Percentiles rank a stretch among this genome's conserved stretches.
These are phyloP conservation scores for Catharanthus roseus DNA, from an alignment of 257 asterid genomes.

Conservation along the genomic window DNA sequence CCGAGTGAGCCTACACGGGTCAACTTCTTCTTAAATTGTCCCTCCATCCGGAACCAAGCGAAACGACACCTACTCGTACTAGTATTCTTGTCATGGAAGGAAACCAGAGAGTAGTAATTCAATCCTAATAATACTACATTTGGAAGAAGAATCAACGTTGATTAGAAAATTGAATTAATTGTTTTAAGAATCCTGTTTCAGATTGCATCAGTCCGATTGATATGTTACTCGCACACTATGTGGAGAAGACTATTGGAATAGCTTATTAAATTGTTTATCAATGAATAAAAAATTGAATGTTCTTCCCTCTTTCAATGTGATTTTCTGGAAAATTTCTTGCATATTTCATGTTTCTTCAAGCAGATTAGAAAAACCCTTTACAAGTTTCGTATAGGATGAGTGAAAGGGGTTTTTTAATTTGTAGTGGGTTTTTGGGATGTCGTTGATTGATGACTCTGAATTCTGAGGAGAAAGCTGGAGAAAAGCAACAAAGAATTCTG, in stretches of 20 bases:
- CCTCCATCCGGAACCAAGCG: too few relatives aligned
- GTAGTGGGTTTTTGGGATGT: conserved; percentile 4
- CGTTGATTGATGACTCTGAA: too few relatives aligned
- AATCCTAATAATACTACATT: background rate
- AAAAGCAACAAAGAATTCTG: background rate
- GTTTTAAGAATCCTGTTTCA: background rate
- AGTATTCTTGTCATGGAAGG: conserved; percentile 17
- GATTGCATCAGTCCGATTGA: background rate
- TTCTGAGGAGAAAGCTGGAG: background rate
- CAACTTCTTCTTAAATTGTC: too few relatives aligned
- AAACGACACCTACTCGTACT: background rate
- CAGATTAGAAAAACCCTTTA: background rate
- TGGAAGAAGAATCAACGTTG: background rate
- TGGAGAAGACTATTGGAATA: background rate
- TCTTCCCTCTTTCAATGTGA: background rate
- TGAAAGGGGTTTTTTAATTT: background rate
- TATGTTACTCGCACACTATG: background rate
- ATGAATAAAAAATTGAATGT: background rate
- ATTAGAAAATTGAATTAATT: background rate
- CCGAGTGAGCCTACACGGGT: too few relatives aligned
- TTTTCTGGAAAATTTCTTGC: background rate
- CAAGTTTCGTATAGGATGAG: background rate
- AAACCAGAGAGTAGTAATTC: background rate
- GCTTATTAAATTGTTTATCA: background rate
- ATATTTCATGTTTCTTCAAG: background rate